phyloP scores from a whole-genome alignment of 75 land plant genomes.

The Cupressus sempervirens region DNA sequence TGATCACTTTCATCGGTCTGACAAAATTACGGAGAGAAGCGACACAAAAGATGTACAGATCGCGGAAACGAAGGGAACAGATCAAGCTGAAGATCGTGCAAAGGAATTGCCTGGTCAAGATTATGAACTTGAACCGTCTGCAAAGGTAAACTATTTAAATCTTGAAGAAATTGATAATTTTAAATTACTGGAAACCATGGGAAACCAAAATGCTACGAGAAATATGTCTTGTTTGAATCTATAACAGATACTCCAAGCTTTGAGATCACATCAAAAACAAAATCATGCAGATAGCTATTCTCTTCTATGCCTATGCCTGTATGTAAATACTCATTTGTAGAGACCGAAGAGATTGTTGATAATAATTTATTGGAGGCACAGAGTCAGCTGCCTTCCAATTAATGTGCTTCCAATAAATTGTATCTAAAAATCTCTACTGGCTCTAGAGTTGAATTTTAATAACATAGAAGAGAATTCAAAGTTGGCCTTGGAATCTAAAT shows the following conservation, averaged over 20 bases:
- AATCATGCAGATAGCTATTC: too few relatives aligned
- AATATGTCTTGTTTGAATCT: neutral
- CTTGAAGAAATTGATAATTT: neutral
- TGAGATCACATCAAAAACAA: too few relatives aligned
- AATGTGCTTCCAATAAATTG: too few relatives aligned
- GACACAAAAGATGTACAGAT: neutral
- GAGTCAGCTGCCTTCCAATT: too few relatives aligned
- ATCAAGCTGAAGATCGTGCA: neutral
- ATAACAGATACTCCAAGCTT: neutral
- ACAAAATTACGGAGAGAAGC: neutral
- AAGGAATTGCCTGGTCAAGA: neutral
- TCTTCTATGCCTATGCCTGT: too few relatives aligned
- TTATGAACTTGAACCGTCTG: neutral
- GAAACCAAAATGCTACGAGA: neutral
- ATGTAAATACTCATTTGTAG: too few relatives aligned
- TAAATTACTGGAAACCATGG: neutral
- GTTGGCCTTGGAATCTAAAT: too few relatives aligned
- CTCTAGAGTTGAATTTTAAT: too few relatives aligned
- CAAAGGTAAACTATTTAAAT: neutral
- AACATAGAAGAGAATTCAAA: too few relatives aligned
- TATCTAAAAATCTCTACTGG: too few relatives aligned
- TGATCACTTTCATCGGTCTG: neutral
- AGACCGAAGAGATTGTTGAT: too few relatives aligned
- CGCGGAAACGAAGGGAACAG: neutral
- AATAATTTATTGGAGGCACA: too few relatives aligned